Evolutionary conservation across 2,329 filamentous ascomycete species (phyloP).

Genomic region (Exophiala aquamarina): DNA sequence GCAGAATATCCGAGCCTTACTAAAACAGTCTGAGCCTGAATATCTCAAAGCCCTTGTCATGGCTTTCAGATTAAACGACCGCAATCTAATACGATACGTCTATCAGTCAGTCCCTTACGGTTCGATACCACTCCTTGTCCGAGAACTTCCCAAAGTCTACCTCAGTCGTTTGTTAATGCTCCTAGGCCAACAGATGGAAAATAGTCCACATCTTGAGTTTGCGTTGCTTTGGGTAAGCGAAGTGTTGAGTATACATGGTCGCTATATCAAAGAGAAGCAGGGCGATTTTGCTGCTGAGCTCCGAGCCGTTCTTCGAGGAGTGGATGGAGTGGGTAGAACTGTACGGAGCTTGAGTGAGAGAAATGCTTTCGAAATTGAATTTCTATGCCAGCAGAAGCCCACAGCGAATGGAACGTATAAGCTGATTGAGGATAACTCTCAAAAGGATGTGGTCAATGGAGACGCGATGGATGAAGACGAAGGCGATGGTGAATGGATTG

Average conservation of each 20-base stretch:
- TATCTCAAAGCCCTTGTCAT: slow-evolving; percentile 93
- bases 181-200: slow-evolving; percentile 81
- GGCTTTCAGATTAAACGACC: slow-evolving; percentile 93
- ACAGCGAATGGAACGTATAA: slow-evolving; percentile 1
- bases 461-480: slow-evolving; percentile 8
- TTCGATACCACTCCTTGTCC: slow-evolving; percentile 76
- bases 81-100: slow-evolving; percentile 75
- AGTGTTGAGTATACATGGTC: slow-evolving; percentile 75
- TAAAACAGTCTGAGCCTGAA: slow-evolving; percentile 72
- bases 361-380: slow-evolving; percentile 31
- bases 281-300: slow-evolving; percentile 81
- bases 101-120: slow-evolving; percentile 78
- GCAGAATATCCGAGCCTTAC: slow-evolving; percentile 74
- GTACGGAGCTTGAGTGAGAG: slow-evolving; percentile 34
- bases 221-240: slow-evolving; percentile 91
- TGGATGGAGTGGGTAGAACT: slow-evolving; percentile 62
- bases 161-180: slow-evolving; percentile 82
- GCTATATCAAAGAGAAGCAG: slow-evolving; percentile 78
- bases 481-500: slow-evolving; percentile 25
- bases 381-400: slow-evolving; percentile 22
- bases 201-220: slow-evolving; percentile 91
- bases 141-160: slow-evolving; percentile 79
- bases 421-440: slow-evolving; percentile 2
- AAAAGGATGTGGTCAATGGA: no score
- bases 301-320: slow-evolving; percentile 75